phyloP scores from a whole-genome alignment of 169 alveolate species.

The Plasmodium vinckei region DNA sequence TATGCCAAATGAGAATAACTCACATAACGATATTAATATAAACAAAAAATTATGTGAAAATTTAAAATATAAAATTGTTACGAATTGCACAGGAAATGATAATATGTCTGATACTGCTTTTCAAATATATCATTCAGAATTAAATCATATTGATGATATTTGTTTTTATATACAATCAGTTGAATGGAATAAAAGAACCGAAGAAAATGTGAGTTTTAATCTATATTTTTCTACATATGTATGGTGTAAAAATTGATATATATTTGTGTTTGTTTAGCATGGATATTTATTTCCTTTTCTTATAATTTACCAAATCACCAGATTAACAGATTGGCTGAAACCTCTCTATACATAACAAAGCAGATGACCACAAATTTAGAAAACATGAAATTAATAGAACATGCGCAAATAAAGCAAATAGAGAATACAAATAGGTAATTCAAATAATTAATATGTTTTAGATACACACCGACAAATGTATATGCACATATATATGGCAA shows the following conservation, averaged over 20 bases:
- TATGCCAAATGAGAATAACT: background rate
- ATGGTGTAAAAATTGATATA: background rate
- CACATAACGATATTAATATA: conserved; percentile 9
- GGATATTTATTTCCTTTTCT: background rate
- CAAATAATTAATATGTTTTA: background rate
- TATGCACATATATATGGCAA: background rate
- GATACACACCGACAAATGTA: background rate
- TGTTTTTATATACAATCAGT: conserved; percentile 86
- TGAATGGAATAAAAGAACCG: conserved; percentile 86
- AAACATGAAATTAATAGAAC: conserved; percentile 72
- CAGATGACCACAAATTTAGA: conserved; percentile 76
- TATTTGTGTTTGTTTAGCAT: background rate
- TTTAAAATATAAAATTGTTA: conserved; percentile 82
- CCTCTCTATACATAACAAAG: conserved; percentile 56
- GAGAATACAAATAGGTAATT: conserved; percentile 75
- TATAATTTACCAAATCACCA: background rate
- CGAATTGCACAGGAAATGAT: conserved; percentile 80
- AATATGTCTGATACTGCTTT: conserved; percentile 87
- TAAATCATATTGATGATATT: conserved; percentile 87
- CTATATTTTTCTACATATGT: too few species aligned
- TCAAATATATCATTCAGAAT: conserved; percentile 86
- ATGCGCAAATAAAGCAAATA: conserved; percentile 73
- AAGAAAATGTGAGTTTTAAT: conserved; percentile 77
- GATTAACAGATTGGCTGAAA: conserved; percentile 66
- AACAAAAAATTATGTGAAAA: conserved; percentile 78